phyloP scores from a whole-genome alignment of 495 filamentous ascomycete genomes.

The Oleoguttula mirabilis region DNA sequence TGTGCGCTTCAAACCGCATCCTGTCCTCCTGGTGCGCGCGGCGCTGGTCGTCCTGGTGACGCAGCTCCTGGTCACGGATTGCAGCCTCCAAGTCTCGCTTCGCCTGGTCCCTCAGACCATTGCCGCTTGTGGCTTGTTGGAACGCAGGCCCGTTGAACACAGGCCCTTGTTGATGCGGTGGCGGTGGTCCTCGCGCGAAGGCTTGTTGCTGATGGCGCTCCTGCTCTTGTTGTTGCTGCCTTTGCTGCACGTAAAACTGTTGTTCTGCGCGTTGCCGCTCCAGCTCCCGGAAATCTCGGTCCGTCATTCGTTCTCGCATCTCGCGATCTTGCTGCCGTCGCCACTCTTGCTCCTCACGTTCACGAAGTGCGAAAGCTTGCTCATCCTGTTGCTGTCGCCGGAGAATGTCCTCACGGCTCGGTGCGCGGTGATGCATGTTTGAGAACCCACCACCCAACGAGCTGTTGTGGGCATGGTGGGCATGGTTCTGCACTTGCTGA shows the following conservation, averaged over 20 bases:
- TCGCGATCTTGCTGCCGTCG: slow-evolving; percentile 1
- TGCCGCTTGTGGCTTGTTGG: too few species aligned
- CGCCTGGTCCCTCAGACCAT: slow-evolving; percentile 9
- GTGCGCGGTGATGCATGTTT: slow-evolving; percentile 2
- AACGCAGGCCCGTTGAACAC: too few species aligned
- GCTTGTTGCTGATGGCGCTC: slow-evolving; percentile 4
- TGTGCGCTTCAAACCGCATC: neutral
- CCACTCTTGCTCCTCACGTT: slow-evolving; percentile 6
- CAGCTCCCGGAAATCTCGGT: slow-evolving; percentile 4
- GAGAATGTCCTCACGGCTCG: slow-evolving; percentile 1
- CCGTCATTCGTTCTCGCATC: neutral
- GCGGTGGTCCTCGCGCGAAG: slow-evolving; percentile 1
- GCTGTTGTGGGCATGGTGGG: slow-evolving; percentile 15
- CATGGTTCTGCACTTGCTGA: slow-evolving; percentile 8
- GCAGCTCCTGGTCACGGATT: slow-evolving; percentile 2
- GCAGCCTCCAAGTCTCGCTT: slow-evolving; percentile 11
- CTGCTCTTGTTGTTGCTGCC: slow-evolving; percentile 20
- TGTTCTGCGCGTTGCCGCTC: slow-evolving; percentile 4
- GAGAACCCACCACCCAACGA: slow-evolving; percentile 7
- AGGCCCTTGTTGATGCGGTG: neutral
- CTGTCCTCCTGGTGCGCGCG: neutral
- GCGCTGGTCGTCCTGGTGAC: slow-evolving; percentile 1
- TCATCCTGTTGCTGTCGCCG: slow-evolving; percentile 3
- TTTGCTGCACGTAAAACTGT: slow-evolving; percentile 13
- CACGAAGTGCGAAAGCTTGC: slow-evolving; percentile 4